phyloP scores from a whole-genome alignment of 345 rosid genomes.

The Crucihimalaya himalaica region DNA sequence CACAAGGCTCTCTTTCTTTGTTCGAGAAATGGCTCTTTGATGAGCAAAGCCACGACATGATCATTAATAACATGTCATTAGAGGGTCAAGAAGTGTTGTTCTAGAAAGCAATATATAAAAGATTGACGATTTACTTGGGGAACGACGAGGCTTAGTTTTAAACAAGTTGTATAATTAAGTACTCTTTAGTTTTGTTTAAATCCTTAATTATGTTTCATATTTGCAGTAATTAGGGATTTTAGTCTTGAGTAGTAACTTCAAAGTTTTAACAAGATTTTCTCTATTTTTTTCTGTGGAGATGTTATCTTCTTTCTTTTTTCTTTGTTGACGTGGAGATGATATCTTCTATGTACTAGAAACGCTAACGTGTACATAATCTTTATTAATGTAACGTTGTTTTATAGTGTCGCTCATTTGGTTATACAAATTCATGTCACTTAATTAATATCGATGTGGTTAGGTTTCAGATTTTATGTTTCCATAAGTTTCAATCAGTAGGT shows the following conservation, averaged over 20 bases:
- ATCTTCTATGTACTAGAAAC: constrained; percentile 26
- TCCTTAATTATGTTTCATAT: constrained; percentile 7
- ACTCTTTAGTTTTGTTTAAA: constrained; percentile 28
- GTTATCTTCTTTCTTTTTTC: neutral
- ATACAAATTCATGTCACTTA: neutral
- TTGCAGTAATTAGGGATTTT: constrained; percentile 27
- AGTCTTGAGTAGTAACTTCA: constrained; percentile 1
- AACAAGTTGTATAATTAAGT: constrained; percentile 26
- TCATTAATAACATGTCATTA: constrained; percentile 40
- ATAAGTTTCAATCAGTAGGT: constrained; percentile 6
- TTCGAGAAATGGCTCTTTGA: constrained; percentile 80
- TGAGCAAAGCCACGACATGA: constrained; percentile 54
- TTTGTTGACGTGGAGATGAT: constrained; percentile 13
- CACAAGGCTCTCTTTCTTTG: constrained; percentile 50
- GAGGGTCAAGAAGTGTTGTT: constrained; percentile 44
- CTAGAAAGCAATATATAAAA: constrained; percentile 27
- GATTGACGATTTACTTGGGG: neutral
- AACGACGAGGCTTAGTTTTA: constrained; percentile 20
- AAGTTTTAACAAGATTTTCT: constrained; percentile 6
- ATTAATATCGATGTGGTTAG: constrained; percentile 7
- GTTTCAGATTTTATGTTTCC: constrained; percentile 21
- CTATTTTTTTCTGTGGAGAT: neutral
- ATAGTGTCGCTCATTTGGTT: constrained; percentile 12
- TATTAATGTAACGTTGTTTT: constrained; percentile 11
- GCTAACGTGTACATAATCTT: constrained; percentile 18